These are phyloP conservation scores for Acer negundo DNA, from an alignment of 345 rosid genomes.

Conservation along the genomic window DNA sequence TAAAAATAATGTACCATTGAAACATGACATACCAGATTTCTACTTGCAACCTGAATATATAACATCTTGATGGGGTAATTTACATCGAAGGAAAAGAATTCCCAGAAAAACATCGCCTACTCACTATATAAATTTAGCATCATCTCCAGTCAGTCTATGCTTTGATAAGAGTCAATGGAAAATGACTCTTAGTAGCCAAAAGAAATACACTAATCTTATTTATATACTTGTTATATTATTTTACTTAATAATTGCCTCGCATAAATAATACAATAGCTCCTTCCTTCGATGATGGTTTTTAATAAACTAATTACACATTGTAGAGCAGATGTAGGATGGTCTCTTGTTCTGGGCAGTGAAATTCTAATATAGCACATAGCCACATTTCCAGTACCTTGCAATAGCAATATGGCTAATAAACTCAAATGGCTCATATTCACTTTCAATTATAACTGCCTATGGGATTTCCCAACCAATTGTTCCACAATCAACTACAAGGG, in stretches of 20 bases:
- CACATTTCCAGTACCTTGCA: constrained; percentile 7
- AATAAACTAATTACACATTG: background rate
- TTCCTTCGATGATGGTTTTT: background rate
- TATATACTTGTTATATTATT: background rate
- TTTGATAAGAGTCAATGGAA: background rate
- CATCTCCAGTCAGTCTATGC: background rate
- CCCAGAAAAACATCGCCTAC: background rate
- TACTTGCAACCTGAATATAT: background rate
- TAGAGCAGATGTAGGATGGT: background rate
- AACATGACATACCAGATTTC: background rate
- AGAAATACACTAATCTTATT: background rate
- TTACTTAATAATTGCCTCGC: background rate
- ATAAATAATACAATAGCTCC: background rate
- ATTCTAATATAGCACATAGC: background rate
- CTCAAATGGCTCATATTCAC: background rate
- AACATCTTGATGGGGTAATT: background rate
- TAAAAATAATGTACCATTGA: background rate
- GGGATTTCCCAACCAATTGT: background rate
- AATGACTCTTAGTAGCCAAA: background rate
- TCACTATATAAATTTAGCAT: background rate
- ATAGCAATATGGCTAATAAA: background rate
- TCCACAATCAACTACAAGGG: background rate
- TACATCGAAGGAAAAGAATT: background rate
- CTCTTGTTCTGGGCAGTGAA: background rate
- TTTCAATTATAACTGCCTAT: background rate